Evolutionary conservation across 2,329 filamentous ascomycete species (phyloP), one percentile per base, ranked within the genome.

Genomic region (Botrytis medusae): DNA sequence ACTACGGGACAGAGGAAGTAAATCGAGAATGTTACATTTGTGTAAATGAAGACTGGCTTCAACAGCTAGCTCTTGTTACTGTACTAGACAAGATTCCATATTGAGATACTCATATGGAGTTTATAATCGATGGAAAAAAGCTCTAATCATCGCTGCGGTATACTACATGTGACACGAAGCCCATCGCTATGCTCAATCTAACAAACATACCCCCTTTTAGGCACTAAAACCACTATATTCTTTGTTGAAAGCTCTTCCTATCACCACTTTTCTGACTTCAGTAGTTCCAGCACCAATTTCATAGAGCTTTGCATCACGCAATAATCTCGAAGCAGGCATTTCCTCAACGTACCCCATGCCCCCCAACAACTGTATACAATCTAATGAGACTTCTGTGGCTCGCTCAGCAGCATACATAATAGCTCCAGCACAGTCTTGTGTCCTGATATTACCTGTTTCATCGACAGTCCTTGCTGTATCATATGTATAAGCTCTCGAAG

Each of bases 291-390:
- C 96, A 1, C 96, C 96, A 81, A 99, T 98, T 84, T 98, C 96
- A 82, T 99, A 99, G 74, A 99, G 82, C 82, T 91, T 91, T 51
- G 89, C 89, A 83, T 91, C 89, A 80, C 96, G 84, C 78, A 98
- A 83, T 77, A 98, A 87, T 76, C 95, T 87, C 34, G 95, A 97
- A 0, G 94, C 95, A 0, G 94, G 91, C 84, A 98, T 94, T 84
- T 99, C 96, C 82, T 98, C 97, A 78, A 97, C 90, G 81, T 98
- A 98, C 5, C 95, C 95, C 89, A 95, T 98, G 0, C 95, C 96
- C 29, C 96, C 96, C 80, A 99, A 88, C 74, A 97, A 87, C 83
- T 99, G 96, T 74, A 98, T 93, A 63, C 92, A 93, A 83, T 98
- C 95, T 44, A 97, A 87, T 0, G 93, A 88, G 74, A 91, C 93